A percentile compares a stretch with the other conserved stretches of the same genome.
These are phyloP conservation scores for Macrolepiota fuliginosa DNA, from an alignment of 768 basidiomycete genomes.

Conservation along the genomic window DNA sequence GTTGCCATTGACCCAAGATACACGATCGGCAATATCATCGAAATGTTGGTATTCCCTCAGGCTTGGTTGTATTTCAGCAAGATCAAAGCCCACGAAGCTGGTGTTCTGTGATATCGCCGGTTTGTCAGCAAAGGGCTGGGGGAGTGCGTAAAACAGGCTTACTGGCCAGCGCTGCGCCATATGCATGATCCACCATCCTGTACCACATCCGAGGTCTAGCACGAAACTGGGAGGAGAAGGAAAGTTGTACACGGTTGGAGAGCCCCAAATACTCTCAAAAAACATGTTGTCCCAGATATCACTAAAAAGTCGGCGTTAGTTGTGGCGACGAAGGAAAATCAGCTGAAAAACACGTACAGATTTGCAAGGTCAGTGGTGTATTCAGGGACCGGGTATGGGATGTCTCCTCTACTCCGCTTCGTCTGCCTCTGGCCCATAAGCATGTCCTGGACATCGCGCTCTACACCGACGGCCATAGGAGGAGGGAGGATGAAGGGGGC, in stretches of 20 bases:
- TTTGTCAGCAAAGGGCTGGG: not conserved
- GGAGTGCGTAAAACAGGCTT: slow-evolving; percentile 17
- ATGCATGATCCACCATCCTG: slow-evolving; percentile 68
- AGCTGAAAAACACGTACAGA: slow-evolving; percentile 42
- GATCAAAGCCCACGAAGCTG: slow-evolving; percentile 59
- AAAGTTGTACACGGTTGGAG: slow-evolving; percentile 55
- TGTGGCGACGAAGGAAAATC: not conserved
- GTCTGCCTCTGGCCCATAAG: slow-evolving; percentile 35
- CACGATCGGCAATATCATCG: slow-evolving; percentile 41
- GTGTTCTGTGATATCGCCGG: slow-evolving; percentile 36
- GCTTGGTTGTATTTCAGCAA: slow-evolving; percentile 51
- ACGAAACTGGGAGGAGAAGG: slow-evolving; percentile 46
- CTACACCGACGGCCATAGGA: slow-evolving; percentile 21
- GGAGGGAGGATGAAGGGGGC: slow-evolving; percentile 15
- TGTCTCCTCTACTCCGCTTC: slow-evolving; percentile 43
- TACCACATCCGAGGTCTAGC: slow-evolving; percentile 72
- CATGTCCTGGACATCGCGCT: slow-evolving; percentile 45
- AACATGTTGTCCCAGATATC: slow-evolving; percentile 76
- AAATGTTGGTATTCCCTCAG: slow-evolving; percentile 34
- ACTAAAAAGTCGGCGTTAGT: slow-evolving; percentile 29
- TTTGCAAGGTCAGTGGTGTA: slow-evolving; percentile 47
- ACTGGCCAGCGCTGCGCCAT: slow-evolving; percentile 69
- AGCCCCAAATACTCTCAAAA: slow-evolving; percentile 42
- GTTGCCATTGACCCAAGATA: slow-evolving; percentile 69
- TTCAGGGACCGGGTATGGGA: slow-evolving; percentile 52